Evolutionary conservation across 2,329 filamentous ascomycete species (phyloP).

Genomic region (Aspergillus sergii): DNA sequence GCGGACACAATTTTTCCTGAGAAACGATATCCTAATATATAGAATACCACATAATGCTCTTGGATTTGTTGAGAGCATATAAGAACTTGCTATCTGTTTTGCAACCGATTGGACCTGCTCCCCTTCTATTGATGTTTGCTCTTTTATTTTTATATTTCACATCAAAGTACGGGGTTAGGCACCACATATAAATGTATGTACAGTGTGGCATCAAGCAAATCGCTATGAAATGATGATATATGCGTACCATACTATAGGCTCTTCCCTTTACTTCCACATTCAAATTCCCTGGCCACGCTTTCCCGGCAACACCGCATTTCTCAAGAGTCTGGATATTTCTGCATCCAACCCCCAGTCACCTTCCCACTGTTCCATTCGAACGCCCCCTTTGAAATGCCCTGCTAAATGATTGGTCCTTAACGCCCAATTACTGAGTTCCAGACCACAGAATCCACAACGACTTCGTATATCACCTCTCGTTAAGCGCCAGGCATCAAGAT

Average conservation of each 20-base stretch:
- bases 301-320: background rate
- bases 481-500: slow-evolving; percentile 59
- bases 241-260: background rate
- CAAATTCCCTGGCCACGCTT: background rate
- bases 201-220: background rate
- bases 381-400: slow-evolving; percentile 57
- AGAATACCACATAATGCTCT: background rate
- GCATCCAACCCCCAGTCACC: slow-evolving; percentile 55
- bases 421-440: slow-evolving; percentile 53
- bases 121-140: background rate
- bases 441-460: slow-evolving; percentile 57
- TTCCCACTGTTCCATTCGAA: slow-evolving; percentile 57
- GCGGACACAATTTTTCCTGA: background rate
- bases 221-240: too few relatives aligned
- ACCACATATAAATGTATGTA: background rate
- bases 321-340: slow-evolving; percentile 22
- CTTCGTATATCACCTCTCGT: slow-evolving; percentile 54
- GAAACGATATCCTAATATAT: background rate
- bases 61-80: background rate
- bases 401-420: slow-evolving; percentile 57
- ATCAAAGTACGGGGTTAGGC: background rate
- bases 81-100: background rate
- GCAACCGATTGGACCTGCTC: background rate
- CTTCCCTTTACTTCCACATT: background rate
- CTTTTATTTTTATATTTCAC: background rate